Evolutionary conservation across 1,284 basidiomycete species (phyloP).

Genomic region (Boletus sp.): DNA sequence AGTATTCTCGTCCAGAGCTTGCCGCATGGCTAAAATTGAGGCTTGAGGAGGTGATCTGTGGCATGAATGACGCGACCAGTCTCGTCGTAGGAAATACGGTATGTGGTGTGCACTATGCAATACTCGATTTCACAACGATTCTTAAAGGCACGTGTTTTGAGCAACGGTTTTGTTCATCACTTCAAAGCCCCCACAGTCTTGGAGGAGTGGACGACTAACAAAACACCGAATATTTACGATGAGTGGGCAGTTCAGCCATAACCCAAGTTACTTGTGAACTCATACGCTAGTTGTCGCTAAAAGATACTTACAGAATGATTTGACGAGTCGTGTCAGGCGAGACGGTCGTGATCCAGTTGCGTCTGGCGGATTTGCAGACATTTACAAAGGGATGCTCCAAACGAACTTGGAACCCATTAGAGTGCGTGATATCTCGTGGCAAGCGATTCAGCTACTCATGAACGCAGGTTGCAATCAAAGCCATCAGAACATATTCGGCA

Average conservation of each 20-base stretch:
- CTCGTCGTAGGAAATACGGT: background rate
- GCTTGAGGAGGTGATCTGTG: background rate
- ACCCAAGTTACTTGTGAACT: background rate
- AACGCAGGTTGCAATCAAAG: slow-evolving; percentile 15
- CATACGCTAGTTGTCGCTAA: background rate
- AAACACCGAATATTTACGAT: background rate
- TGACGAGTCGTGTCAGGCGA: slow-evolving; percentile 11
- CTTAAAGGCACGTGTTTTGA: background rate
- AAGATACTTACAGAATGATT: slow-evolving; percentile 8
- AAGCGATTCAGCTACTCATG: background rate
- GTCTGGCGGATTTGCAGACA: slow-evolving; percentile 16
- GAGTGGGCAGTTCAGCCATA: background rate
- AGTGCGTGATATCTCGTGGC: slow-evolving; percentile 1
- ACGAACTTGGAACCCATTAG: slow-evolving; percentile 1
- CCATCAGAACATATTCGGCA: slow-evolving; percentile 14
- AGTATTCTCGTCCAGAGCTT: background rate
- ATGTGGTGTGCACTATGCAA: background rate
- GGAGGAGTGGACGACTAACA: background rate
- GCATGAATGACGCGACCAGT: background rate
- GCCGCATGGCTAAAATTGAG: background rate
- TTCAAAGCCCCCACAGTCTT: background rate
- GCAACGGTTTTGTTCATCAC: background rate
- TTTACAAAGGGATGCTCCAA: slow-evolving; percentile 15
- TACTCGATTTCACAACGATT: background rate
- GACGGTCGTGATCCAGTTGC: slow-evolving; percentile 14